Evolutionary conservation across 805 yeast genomes (phyloP), one percentile per base, ranked within the genome.

Genomic region (Lipomyces sp.): DNA sequence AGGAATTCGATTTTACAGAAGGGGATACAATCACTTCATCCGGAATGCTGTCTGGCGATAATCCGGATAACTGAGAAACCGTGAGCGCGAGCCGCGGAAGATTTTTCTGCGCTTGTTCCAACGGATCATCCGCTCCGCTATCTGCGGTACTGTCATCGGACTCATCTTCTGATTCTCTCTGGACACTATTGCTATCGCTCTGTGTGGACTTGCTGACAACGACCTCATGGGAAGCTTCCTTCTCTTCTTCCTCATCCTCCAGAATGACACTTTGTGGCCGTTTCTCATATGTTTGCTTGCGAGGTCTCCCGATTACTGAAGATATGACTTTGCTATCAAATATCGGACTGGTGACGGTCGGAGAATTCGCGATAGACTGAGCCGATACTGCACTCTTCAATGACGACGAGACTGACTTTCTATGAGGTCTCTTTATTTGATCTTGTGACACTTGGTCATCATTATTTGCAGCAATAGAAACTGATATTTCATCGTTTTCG

Each of bases 41-140:
- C 29, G 15, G n/a, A 35, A 37, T 13, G 13, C 58, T 37, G 33
- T 48, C 53, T 29, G 55, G 60, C 50, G 48, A 54, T 35, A 37
- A 15, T 11, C 35, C 57, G 37, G 60, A 63, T 4, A 33, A n/a
- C 53, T 56, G 64, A 57, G 60, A 37, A 33, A 24, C 33, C 2
- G 64, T 54, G 60, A 30, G 24, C 30, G 64, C 64, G 29, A 64
- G 54, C 51, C 67, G 39, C 39, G 67, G 67, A 33, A 64, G 55
- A n/a, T 33, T 6, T 34, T 56, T 32, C 64, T 64, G 64, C 4
- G 64, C 67, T 10, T 54, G 50, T 33, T 60, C 42, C 59, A 64
- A 24, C 29, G 64, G 59, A 24, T 58, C 58, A 30, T 50, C 57
- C 4, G 15, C 24, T 15, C 24, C 48, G n/a, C 24, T 42, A 7